phyloP scores from a whole-genome alignment of 768 basidiomycete genomes.

The Suillus luteus region DNA sequence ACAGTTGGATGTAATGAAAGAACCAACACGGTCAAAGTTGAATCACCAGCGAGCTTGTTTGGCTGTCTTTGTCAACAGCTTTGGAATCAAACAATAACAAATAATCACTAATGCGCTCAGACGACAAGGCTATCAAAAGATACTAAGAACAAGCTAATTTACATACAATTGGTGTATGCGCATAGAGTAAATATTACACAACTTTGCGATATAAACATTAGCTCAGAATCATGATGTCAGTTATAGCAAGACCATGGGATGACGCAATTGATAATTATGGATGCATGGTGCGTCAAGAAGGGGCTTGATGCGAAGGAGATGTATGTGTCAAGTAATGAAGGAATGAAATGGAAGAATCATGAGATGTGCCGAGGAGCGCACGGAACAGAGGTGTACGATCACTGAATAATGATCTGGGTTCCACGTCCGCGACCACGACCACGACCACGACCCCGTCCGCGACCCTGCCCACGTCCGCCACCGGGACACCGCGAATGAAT shows the following conservation, averaged over 20 bases:
- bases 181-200: constrained; percentile 13
- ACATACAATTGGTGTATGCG: constrained; percentile 19
- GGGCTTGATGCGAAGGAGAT: constrained; percentile 22
- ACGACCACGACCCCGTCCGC: constrained; percentile 40
- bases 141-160: neutral
- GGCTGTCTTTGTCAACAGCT: constrained; percentile 28
- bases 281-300: constrained; percentile 26
- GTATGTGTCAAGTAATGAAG: constrained; percentile 23
- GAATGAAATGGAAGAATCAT: constrained; percentile 16
- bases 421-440: constrained; percentile 42
- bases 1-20: constrained; percentile 4
- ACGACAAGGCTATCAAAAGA: neutral
- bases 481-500: constrained; percentile 15
- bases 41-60: constrained; percentile 22
- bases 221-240: constrained; percentile 3
- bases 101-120: constrained; percentile 15
- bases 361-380: constrained; percentile 13
- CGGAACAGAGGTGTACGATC: constrained; percentile 7
- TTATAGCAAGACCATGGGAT: neutral
- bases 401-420: constrained; percentile 21
- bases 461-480: constrained; percentile 40
- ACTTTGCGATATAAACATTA: constrained; percentile 11
- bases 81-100: constrained; percentile 30
- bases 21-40: constrained; percentile 2
- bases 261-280: constrained; percentile 15